Base-by-base conservation (phyloP, 805 yeast genomes). In the Saccharomycopsis malanga region DNA sequence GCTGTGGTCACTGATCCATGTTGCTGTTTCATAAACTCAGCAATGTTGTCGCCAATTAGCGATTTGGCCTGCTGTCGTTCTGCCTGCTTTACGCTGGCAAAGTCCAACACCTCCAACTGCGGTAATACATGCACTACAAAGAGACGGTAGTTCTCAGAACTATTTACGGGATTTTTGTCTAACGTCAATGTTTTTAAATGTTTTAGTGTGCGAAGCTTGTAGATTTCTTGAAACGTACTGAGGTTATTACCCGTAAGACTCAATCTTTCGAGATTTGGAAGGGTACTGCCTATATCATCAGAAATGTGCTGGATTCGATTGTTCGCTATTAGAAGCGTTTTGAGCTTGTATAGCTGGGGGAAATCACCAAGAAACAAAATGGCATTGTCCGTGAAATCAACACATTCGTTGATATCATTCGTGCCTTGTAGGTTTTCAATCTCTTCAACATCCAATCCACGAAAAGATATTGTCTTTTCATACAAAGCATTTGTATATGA, bases 351-450 rank as follows among this genome's bases (percentile, higher is more conserved):
- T 35, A 73, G 58, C 18, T 49, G 57, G 0, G 81, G 86, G 32
- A 75, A 68, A 57, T 67, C 69, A 14, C 73, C 70, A 4, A 91
- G 54, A 2, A 68, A 69, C 1, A 71, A 62, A n/a, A 91, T 64
- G 29, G 77, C 81, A 62, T 91, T 91, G 57, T 83, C 81, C 0
- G 91, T 77, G 27, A 91, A 59, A 60, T 91, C 97, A 2, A 91
- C 63, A 14, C 72, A 76, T 50, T 72, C 81, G 59, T 64, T 68
- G 35, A 57, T 66, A 59, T 71, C 76, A 45, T 58, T 61, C 1
- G 70, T 58, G 2, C 61, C 64, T 1, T 70, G 69, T 2, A 76
- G 55, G 45, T 69, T 68, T 47, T 73, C 80, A 10, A 77, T 57
- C 3, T 63, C 56, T 0, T 77, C 64, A 3, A 74, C 61, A 34